A percentile compares a stretch with the other conserved stretches of the same genome.
Conservation (phyloP, 331 rosid genomes). For the Quercus tomentella region DNA sequence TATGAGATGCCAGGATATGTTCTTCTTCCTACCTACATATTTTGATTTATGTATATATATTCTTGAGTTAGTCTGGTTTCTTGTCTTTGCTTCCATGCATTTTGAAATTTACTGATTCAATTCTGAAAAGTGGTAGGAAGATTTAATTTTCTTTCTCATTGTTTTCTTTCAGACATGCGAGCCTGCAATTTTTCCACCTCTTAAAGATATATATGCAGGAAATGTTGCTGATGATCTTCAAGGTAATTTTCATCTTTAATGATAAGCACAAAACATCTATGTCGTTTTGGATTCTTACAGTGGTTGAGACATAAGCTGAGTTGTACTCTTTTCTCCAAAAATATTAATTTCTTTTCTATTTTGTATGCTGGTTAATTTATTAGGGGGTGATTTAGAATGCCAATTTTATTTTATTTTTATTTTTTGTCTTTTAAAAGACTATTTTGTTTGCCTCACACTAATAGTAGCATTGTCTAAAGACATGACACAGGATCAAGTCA, state of each 20-base stretch:
- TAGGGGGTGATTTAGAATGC: background rate
- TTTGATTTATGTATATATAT: background rate
- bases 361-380: background rate
- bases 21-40: background rate
- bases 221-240: constrained; percentile 65
- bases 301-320: constrained; percentile 10
- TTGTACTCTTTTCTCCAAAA: constrained; percentile 3
- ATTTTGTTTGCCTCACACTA: background rate
- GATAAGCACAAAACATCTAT: constrained; percentile 9
- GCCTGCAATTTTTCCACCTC: constrained; percentile 92
- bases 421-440: background rate
- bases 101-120: background rate
- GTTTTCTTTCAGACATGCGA: constrained; percentile 65
- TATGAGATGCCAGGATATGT: background rate
- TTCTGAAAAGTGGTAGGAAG: background rate
- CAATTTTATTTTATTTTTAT: background rate
- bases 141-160: background rate
- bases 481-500: background rate
- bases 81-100: background rate
- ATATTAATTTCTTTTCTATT: background rate
- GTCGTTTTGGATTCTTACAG: background rate
- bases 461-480: background rate
- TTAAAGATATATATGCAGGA: constrained; percentile 65
- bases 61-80: background rate
- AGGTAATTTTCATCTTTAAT: constrained; percentile 52